Evolutionary conservation across 1,139 yeast genomes (phyloP), one percentile per base, ranked within the genome.

Genomic region (Debaryomyces fabryi): DNA sequence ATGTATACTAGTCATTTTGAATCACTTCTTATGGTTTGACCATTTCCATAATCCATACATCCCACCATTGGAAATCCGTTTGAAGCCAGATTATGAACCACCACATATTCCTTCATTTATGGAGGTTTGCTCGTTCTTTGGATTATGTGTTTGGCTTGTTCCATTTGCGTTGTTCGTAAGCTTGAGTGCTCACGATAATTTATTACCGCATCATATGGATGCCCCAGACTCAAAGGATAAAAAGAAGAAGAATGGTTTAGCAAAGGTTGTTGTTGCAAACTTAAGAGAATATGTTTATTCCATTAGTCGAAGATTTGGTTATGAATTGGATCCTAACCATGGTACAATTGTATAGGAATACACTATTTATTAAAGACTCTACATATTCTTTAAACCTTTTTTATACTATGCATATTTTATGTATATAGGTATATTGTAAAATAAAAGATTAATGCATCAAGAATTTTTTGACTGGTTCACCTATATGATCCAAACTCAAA

Each of bases 121-220:
- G 1, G 97, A 95, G 63, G 89, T 93, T 3, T 89, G 97, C 24
- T 87, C 97, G 4, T 93, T 93, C 66, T 91, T 95, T 62, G 99
- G 97, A 1, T 72, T 93, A 39, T 86, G 96, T 58, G 86, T 93
- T 12, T 93, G 99, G 99, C 78, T 92, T 52, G 81, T 93, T 39
- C 99, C 99, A 29, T 91, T 93, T 67, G 85, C 97, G 2, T 75
- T 95, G 53, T 92, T 95, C 68, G 93, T 95, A 24, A 87, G 96
- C 45, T 76, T 93, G 52, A 88, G 96, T 63, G 98, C 98, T 6
- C 88, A 90, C 53, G 99, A 95, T 60, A 88, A 90, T 60, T 82
- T 88, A 24, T 76, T 93, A 45, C 99, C 99, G 5, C 80, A 74
- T 49, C 80, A 76, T 51, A 54, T 68, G 50, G 75, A 68, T 33